Evolutionary conservation across 345 rosid species (phyloP).

Genomic region (Aquilaria yunnanensis): DNA sequence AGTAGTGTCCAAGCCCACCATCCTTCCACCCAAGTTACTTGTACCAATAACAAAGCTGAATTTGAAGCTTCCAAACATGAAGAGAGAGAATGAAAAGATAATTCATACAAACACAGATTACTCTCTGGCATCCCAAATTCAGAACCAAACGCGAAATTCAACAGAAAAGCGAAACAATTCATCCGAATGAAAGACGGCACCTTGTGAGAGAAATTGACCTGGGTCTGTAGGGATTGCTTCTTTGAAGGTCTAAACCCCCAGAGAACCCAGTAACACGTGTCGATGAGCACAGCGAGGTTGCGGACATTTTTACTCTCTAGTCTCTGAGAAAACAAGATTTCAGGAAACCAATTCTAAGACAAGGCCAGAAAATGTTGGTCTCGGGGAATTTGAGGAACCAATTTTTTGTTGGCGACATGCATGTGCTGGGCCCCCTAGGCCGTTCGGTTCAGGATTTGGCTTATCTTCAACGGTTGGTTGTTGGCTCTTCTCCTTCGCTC

Average conservation of each 20-base stretch:
- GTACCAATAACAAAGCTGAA: slow-evolving; percentile 2
- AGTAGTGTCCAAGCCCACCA: background rate
- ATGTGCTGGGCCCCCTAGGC: slow-evolving; percentile 12
- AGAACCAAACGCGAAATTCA: background rate
- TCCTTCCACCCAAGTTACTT: slow-evolving; percentile 9
- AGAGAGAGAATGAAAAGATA: slow-evolving; percentile 1
- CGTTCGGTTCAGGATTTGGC: slow-evolving; percentile 15
- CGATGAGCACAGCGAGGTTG: slow-evolving; percentile 55
- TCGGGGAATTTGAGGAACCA: slow-evolving; percentile 6
- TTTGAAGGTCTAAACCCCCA: slow-evolving; percentile 37
- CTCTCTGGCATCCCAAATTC: too few relatives aligned
- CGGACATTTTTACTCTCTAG: slow-evolving; percentile 26
- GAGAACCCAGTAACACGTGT: slow-evolving; percentile 56
- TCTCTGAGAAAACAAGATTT: slow-evolving; percentile 13
- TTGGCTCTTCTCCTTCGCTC: too few relatives aligned
- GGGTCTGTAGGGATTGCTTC: slow-evolving; percentile 27
- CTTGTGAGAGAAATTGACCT: slow-evolving; percentile 33
- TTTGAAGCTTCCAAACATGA: background rate
- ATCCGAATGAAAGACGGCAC: slow-evolving; percentile 15
- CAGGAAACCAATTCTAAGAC: slow-evolving; percentile 12
- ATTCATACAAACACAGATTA: background rate
- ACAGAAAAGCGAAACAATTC: background rate
- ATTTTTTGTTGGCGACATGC: slow-evolving; percentile 26
- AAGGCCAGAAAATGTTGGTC: background rate
- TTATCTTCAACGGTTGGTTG: slow-evolving; percentile 52